Base-by-base conservation (phyloP, 2,329 filamentous ascomycete genomes). In the Paraphaeosphaeria minitans region DNA sequence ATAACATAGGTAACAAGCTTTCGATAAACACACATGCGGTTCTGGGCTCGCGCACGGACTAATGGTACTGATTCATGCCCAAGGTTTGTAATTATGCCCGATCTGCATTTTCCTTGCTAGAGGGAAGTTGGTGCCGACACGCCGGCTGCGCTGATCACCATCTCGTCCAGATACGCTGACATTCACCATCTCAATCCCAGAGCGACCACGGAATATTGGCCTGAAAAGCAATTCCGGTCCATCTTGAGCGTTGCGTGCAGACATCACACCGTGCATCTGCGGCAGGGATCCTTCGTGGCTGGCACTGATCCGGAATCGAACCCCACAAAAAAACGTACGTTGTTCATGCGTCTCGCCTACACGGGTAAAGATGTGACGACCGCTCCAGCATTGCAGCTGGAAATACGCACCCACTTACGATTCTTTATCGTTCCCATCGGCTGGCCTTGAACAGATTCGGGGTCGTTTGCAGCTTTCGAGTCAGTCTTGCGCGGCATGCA, bases 1-100 rank as follows among this genome's bases (percentile, higher is more conserved):
- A 63, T 68, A 31, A 27, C 24, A 70, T 59, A n/a, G n/a, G n/a
- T n/a, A 56, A 61, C 55, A 63, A 62, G 60, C 64, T 62, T 65
- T 63, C 55, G 57, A 63, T 56, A 62, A 55, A 52, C 35, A 56
- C 60, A 66, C 65, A 66, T 64, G 59, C 58, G 63, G 43, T 61
- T 56, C 54, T 53, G 22, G 41, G 48, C 41, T 47, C 31, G 50
- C 52, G 64, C 60, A 64, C 60, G 45, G 61, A 54, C 56, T 39
- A 41, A 53, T 58, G 48, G 49, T 52, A 60, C 66, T 62, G 68
- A 64, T 63, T 68, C 63, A 58, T 60, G 49, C 59, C 61, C 24
- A 21, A 45, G 43, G 19, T 24, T 14, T 46, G 4, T 16, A 35
- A 53, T 59, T 47, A 59, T 60, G 53, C 65, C 62, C 66, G 61